These are phyloP conservation scores for Fonsecaea erecta DNA, from an alignment of 2,329 filamentous ascomycete genomes.

Conservation along the genomic window DNA sequence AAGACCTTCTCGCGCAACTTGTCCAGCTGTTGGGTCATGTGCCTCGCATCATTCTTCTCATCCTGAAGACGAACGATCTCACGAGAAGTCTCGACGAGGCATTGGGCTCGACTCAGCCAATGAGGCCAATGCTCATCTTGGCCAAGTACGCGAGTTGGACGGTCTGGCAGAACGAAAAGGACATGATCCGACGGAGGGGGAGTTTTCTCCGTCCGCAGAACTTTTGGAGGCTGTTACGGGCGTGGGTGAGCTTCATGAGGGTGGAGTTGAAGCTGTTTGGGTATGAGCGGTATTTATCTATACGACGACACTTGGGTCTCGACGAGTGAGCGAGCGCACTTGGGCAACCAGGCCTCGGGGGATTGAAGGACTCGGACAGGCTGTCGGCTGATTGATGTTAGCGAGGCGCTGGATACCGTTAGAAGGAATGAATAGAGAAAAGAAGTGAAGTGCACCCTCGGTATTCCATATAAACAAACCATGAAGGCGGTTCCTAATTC, in stretches of 20 bases:
- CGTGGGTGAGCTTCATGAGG: slow-evolving; percentile 59
- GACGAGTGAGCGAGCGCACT: slow-evolving; percentile 15
- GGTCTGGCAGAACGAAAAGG: slow-evolving; percentile 66
- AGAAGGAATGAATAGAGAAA: neutral
- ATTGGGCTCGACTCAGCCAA: slow-evolving; percentile 60
- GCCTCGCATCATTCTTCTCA: slow-evolving; percentile 88
- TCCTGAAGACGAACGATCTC: slow-evolving; percentile 96
- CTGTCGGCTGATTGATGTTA: neutral
- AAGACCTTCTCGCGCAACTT: slow-evolving; percentile 85
- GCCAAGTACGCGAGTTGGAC: slow-evolving; percentile 66
- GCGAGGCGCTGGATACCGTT: slow-evolving; percentile 8
- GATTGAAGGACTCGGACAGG: neutral
- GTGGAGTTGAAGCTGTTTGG: slow-evolving; percentile 62
- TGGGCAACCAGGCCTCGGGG: neutral
- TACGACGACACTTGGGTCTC: slow-evolving; percentile 57
- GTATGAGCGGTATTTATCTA: slow-evolving; percentile 62
- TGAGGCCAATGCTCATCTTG: slow-evolving; percentile 67
- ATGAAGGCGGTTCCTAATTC: neutral
- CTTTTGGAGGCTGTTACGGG: slow-evolving; percentile 55
- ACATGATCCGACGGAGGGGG: slow-evolving; percentile 53
- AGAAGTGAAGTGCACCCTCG: no score
- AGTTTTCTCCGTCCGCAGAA: slow-evolving; percentile 60
- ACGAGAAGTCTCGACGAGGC: slow-evolving; percentile 93
- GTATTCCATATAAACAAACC: neutral
- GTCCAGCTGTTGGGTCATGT: slow-evolving; percentile 87